Evolutionary conservation across 108 stramenopile species (phyloP).

Genomic region (Asterionellopsis glacialis): DNA sequence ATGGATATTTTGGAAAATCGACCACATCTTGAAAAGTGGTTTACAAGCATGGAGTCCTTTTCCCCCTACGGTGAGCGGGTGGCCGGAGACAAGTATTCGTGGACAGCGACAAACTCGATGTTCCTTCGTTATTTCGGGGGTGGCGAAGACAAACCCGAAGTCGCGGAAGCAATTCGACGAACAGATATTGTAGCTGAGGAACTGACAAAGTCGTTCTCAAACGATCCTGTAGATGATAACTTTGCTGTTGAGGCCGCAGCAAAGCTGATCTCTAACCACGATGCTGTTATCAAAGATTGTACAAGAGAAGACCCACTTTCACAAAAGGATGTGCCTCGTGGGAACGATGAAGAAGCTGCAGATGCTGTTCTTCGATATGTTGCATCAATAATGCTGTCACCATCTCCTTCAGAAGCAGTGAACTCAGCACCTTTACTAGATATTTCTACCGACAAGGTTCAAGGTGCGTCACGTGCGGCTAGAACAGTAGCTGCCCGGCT

Average conservation of each 20-base stretch:
- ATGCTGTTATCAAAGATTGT: constrained; percentile 55
- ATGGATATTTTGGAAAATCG: constrained; percentile 11
- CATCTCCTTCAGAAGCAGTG: background rate
- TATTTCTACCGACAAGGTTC: background rate
- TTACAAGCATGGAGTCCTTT: constrained; percentile 12
- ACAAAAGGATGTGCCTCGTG: constrained; percentile 3
- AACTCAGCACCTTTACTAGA: background rate
- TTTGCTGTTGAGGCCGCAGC: constrained; percentile 42
- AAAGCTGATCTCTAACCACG: constrained; percentile 42
- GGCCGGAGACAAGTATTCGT: constrained; percentile 19
- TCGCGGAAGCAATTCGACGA: background rate
- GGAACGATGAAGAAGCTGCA: background rate
- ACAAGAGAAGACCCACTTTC: constrained; percentile 3
- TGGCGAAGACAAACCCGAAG: background rate
- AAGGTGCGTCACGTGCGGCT: constrained; percentile 7
- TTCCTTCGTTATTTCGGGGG: constrained; percentile 15
- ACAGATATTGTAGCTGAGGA: constrained; percentile 3
- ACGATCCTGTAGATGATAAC: background rate
- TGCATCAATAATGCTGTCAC: background rate
- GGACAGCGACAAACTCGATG: constrained; percentile 13
- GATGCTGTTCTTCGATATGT: background rate
- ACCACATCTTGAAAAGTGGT: constrained; percentile 8
- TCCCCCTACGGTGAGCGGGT: constrained; percentile 10
- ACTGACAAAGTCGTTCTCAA: background rate
- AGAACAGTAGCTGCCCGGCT: constrained; percentile 13